Evolutionary conservation across 371 early-diverging fungal species (phyloP).

Genomic region (Dichotomocladium elegans): DNA sequence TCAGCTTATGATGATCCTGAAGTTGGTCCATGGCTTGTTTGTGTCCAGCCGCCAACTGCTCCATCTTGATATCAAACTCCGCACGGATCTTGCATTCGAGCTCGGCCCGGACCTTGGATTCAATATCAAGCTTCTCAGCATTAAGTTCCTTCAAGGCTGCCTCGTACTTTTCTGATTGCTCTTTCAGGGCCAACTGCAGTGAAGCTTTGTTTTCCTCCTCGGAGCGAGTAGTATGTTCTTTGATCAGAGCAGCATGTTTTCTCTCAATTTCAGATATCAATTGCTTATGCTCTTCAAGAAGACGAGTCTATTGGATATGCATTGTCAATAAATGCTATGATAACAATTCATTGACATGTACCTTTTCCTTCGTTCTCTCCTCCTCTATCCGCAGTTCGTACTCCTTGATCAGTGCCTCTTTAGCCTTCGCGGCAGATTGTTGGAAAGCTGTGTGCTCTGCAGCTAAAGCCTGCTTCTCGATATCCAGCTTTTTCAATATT

Average conservation of each 20-base stretch:
- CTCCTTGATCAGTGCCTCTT: conserved; percentile 3
- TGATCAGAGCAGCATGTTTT: conserved; percentile 12
- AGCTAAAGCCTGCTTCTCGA: background rate
- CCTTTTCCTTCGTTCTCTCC: conserved; percentile 8
- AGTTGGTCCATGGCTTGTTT: conserved; percentile 38
- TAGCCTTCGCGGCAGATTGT: background rate
- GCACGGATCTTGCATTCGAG: conserved; percentile 28
- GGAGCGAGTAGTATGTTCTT: background rate
- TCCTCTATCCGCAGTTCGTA: conserved; percentile 9
- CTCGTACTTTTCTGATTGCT: conserved; percentile 14
- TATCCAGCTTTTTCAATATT: conserved; percentile 1
- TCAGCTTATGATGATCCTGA: conserved; percentile 24
- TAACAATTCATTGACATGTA: background rate
- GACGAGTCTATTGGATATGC: background rate
- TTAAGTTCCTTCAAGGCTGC: conserved; percentile 15
- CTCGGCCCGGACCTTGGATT: conserved; percentile 25
- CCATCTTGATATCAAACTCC: conserved; percentile 33
- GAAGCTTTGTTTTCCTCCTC: background rate
- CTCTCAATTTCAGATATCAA: conserved; percentile 2
- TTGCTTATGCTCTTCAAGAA: conserved; percentile 2
- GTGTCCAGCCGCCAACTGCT: conserved; percentile 24
- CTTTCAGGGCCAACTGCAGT: conserved; percentile 16
- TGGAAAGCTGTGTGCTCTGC: background rate
- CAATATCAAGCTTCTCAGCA: conserved; percentile 21
- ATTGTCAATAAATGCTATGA: background rate